Percentiles rank a stretch among this genome's conserved stretches.
phyloP scores from a whole-genome alignment of 257 asterid genomes.

The Penstemon newberryi region DNA sequence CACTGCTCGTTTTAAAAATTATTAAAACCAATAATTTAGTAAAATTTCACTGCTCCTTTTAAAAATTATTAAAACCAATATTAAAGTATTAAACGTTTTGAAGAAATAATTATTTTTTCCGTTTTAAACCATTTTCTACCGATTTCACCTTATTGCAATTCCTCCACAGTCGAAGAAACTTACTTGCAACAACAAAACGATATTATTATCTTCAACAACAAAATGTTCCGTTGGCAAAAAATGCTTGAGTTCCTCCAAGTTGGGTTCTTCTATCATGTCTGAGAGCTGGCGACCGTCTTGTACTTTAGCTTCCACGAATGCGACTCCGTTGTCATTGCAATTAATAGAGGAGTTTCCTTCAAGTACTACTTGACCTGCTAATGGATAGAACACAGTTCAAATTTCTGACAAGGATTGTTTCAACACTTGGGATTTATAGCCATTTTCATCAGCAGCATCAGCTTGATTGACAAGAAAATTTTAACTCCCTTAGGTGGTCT shows the following conservation, averaged over 20 bases:
- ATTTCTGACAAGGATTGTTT: slow-evolving; percentile 36
- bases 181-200: slow-evolving; percentile 29
- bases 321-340: slow-evolving; percentile 44
- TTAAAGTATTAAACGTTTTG: no score
- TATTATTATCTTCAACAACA: not conserved
- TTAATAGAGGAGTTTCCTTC: slow-evolving; percentile 26
- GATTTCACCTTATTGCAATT: not conserved
- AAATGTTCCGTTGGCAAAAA: slow-evolving; percentile 18
- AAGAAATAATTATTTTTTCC: no score
- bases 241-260: slow-evolving; percentile 8
- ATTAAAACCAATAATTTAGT: no score
- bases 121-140: no score
- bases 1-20: no score
- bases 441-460: not conserved
- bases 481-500: slow-evolving; percentile 26
- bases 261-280: slow-evolving; percentile 17
- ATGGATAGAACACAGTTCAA: slow-evolving; percentile 38
- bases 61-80: no score
- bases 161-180: slow-evolving; percentile 36
- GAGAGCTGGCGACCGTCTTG: not conserved
- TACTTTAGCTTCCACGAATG: slow-evolving; percentile 31
- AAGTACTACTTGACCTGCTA: slow-evolving; percentile 34
- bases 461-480: slow-evolving; percentile 35
- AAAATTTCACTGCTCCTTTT: no score
- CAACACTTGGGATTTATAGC: slow-evolving; percentile 12